These are phyloP conservation scores for Echites panduratus DNA, from an alignment of 257 asterid genomes.

Conservation along the genomic window DNA sequence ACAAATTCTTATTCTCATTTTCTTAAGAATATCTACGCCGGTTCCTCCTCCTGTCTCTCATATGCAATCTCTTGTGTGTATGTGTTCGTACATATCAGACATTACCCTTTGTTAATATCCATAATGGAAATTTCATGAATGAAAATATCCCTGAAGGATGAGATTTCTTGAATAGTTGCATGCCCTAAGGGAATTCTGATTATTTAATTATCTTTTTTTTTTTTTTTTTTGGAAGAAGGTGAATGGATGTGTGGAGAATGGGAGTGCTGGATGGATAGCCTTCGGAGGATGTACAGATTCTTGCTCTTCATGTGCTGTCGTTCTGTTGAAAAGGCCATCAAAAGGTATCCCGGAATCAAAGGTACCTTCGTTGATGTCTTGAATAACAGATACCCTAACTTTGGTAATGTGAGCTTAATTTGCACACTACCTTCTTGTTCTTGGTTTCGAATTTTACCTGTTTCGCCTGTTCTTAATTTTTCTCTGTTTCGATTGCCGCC, in stretches of 20 bases:
- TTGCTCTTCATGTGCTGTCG: slow-evolving; percentile 90
- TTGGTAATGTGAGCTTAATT: slow-evolving; percentile 58
- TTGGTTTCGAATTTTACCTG: too few species aligned
- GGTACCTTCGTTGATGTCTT: slow-evolving; percentile 77
- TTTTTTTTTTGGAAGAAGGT: too few species aligned
- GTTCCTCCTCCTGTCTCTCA: neutral
- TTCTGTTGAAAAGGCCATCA: slow-evolving; percentile 81
- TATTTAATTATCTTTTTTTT: neutral
- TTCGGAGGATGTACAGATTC: slow-evolving; percentile 3
- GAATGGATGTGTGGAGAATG: too few species aligned
- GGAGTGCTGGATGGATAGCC: neutral
- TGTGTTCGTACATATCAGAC: too few species aligned
- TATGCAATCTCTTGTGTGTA: neutral
- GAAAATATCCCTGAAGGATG: neutral
- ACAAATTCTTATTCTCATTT: too few species aligned
- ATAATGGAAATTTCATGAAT: neutral
- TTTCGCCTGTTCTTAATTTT: neutral
- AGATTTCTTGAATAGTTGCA: neutral
- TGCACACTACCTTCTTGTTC: neutral
- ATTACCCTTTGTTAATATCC: too few species aligned
- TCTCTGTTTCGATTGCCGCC: neutral
- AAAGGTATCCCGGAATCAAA: slow-evolving; percentile 70
- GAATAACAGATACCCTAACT: slow-evolving; percentile 48
- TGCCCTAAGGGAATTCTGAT: neutral
- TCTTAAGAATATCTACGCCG: neutral